phyloP scores from a whole-genome alignment of 768 basidiomycete species.

The Strobilomyces echinocephalus region DNA sequence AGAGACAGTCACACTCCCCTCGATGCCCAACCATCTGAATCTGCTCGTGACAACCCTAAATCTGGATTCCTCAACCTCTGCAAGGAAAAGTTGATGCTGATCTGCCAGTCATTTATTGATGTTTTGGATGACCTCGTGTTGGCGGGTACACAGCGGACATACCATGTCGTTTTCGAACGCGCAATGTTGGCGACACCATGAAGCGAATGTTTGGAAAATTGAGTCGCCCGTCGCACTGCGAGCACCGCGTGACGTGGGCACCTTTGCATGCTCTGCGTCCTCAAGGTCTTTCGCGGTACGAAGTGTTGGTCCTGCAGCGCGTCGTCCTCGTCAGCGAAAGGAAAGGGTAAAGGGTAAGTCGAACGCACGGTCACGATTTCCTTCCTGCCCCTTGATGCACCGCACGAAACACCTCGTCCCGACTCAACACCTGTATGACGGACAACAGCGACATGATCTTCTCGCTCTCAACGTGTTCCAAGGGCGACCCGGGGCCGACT shows the following conservation, averaged over 20 bases:
- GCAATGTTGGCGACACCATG: conserved; percentile 53
- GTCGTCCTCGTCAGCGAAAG: not conserved
- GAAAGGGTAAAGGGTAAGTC: no score
- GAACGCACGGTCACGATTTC: conserved; percentile 76
- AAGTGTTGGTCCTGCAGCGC: conserved; percentile 73
- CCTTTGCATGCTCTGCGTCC: conserved; percentile 71
- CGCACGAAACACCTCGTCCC: conserved; percentile 82
- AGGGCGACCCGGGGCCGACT: conserved; percentile 57
- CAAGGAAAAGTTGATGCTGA: conserved; percentile 75
- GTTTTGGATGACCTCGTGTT: conserved; percentile 86
- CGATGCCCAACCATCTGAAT: conserved; percentile 50
- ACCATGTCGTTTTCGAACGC: conserved; percentile 78
- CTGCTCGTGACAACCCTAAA: conserved; percentile 68
- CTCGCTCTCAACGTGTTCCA: conserved; percentile 76
- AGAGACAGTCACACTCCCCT: not conserved
- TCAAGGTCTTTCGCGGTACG: conserved; percentile 91
- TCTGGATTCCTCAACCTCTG: conserved; percentile 67
- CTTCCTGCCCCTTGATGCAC: conserved; percentile 65
- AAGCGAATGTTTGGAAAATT: conserved; percentile 94
- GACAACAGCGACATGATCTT: conserved; percentile 85
- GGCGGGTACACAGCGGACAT: conserved; percentile 83
- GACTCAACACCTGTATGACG: conserved; percentile 81
- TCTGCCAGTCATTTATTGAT: conserved; percentile 80
- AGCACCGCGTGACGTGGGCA: conserved; percentile 93
- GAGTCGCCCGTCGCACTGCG: conserved; percentile 82